Base-by-base conservation (phyloP, 1,139 yeast species). In the Blastobotrys illinoisensis region DNA sequence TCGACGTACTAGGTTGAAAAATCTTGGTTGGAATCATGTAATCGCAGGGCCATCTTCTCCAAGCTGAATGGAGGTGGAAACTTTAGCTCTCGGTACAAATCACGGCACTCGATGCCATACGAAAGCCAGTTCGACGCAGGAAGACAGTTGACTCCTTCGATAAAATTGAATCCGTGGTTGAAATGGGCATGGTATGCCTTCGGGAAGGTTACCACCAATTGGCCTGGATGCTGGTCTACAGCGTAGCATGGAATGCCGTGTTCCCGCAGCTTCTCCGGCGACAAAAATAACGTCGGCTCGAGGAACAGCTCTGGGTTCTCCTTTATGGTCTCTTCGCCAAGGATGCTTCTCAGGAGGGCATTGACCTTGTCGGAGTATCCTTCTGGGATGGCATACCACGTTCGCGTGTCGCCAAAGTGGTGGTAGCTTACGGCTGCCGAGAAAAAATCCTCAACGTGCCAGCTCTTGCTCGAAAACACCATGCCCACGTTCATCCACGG, bases 301-400 rank as follows among this genome's bases (percentile, higher is more conserved):
- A 88, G 93, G 52, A 90, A 71, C 59, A 88, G 75, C 68, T 87
- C 95, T 0, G 95, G 95, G 61, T 87, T 95, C 61, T 81, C 80
- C 47, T 79, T 76, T 63, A 88, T 85, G 56, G 85, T 75, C 64
- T 87, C 96, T 0, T 95, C 95, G 0, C 90, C 86, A 19, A 68
- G 46, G 3, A 54, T 50, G 7, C 55, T 50, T 4, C 44, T 49
- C 16, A 13, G 16, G 2, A 45, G 21, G 2, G 14, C 3, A 21
- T 54, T 61, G 63, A 83, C 86, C 60, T 79, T 80, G 5, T 74
- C 80, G 57, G 80, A 79, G 54, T 84, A 83, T 60, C 74, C 74
- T n/a, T 87, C 89, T 0, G 93, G 85, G 18, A 90, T 79, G 47
- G 89, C 82, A 63, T 85, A 88, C 95, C 96, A 87, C n/a, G 85